Conservation (phyloP, 331 rosid genomes). For the Pyracantha coccinea region DNA sequence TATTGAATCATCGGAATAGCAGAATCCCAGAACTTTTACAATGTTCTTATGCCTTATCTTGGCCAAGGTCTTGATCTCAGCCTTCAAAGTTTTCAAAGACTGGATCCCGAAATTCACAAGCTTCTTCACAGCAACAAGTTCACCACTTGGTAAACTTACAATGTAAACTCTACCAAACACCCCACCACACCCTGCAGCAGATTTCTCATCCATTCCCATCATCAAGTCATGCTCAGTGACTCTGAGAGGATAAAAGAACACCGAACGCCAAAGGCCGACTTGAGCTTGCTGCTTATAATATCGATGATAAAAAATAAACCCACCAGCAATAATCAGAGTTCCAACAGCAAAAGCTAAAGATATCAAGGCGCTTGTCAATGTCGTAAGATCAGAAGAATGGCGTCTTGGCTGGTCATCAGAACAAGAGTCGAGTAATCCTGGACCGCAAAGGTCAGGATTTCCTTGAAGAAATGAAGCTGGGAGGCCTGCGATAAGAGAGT, state of each 20-base stretch:
- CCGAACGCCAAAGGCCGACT: conserved; percentile 54
- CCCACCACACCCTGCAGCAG: conserved; percentile 52
- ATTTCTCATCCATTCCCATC: conserved; percentile 79
- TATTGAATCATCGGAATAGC: conserved; percentile 77
- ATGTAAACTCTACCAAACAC: conserved; percentile 67
- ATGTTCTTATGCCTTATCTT: conserved; percentile 89
- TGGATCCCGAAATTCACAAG: conserved; percentile 65
- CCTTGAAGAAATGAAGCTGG: conserved; percentile 98
- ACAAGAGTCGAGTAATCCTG: conserved; percentile 71
- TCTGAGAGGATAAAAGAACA: conserved; percentile 89
- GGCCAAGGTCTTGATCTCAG: conserved; percentile 81
- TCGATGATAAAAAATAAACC: conserved; percentile 47
- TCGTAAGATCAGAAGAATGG: conserved; percentile 37
- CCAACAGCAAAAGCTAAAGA: conserved; percentile 65
- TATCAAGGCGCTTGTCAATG: conserved; percentile 57
- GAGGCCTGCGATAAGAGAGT: conserved; percentile 71
- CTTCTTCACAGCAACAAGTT: conserved; percentile 77
- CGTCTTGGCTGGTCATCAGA: conserved; percentile 45
- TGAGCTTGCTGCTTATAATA: conserved; percentile 38
- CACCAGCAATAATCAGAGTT: conserved; percentile 50
- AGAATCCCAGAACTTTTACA: conserved; percentile 77
- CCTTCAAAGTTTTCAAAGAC: conserved; percentile 67
- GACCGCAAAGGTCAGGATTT: conserved; percentile 80
- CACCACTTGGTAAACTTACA: conserved; percentile 73
- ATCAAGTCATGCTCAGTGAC: conserved; percentile 77